These are phyloP conservation scores for Cadophora luteo-olivacea DNA, from an alignment of 2,329 filamentous ascomycete species.

Conservation along the genomic window DNA sequence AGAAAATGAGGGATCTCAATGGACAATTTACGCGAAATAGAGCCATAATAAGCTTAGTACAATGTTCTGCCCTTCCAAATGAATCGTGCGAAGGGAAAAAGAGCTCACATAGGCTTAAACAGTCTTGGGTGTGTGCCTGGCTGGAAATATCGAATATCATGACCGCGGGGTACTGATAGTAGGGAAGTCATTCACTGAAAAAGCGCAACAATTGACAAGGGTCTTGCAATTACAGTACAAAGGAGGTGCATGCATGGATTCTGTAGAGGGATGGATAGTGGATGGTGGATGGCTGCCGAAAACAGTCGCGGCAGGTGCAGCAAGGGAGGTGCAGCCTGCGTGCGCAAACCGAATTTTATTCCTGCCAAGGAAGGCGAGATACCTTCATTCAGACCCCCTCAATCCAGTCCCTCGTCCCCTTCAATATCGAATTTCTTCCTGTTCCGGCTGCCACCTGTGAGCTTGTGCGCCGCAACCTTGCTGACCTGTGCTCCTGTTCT, in stretches of 20 bases:
- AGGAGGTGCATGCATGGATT: slow-evolving; percentile 18
- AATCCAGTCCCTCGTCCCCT: slow-evolving; percentile 58
- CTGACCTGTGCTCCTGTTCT: slow-evolving; percentile 91
- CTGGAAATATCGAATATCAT: slow-evolving; percentile 19
- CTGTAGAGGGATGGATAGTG: slow-evolving; percentile 26
- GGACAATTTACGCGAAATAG: slow-evolving; percentile 1
- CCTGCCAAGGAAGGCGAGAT: slow-evolving; percentile 22
- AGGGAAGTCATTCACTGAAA: slow-evolving; percentile 14
- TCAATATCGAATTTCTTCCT: slow-evolving; percentile 89
- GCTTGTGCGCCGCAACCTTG: slow-evolving; percentile 87
- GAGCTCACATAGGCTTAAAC: slow-evolving; percentile 16
- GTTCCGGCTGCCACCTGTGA: slow-evolving; percentile 81
- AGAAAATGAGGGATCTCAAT: slow-evolving; percentile 13
- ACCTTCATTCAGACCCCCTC: slow-evolving; percentile 18
- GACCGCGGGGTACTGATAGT: slow-evolving; percentile 12
- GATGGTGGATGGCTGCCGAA: slow-evolving; percentile 4
- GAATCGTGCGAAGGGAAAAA: slow-evolving; percentile 4
- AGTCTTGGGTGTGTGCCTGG: slow-evolving; percentile 19
- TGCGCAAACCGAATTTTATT: slow-evolving; percentile 6
- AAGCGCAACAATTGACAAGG: slow-evolving; percentile 1
- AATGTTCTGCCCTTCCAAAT: background rate
- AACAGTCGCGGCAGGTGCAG: slow-evolving; percentile 14
- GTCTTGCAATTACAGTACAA: slow-evolving; percentile 5
- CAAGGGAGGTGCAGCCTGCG: slow-evolving; percentile 17
- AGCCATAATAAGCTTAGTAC: slow-evolving; percentile 15